Percentiles rank a stretch among this genome's conserved stretches.
Evolutionary conservation across 2,329 filamentous ascomycete genomes (phyloP).

Genomic region (Beauveria bassiana): DNA sequence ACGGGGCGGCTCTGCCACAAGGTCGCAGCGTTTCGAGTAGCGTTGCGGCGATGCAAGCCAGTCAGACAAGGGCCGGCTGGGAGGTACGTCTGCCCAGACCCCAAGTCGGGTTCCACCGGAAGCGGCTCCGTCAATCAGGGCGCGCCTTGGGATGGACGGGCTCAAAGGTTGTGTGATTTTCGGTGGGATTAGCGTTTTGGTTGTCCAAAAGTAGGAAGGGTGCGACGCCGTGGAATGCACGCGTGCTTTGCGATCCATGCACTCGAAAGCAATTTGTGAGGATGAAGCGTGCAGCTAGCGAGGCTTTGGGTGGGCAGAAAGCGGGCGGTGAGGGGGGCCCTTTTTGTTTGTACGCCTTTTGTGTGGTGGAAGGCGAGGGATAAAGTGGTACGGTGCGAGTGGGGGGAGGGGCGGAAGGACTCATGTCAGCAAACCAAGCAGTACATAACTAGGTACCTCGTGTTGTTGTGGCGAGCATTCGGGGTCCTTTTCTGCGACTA

Average conservation of each 20-base stretch:
- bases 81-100: conserved; percentile 9
- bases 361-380: background rate
- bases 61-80: background rate
- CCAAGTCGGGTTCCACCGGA: conserved; percentile 11
- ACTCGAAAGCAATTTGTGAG: background rate
- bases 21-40: conserved; percentile 4
- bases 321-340: conserved; percentile 7
- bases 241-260: conserved; percentile 1
- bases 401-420: background rate
- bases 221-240: background rate
- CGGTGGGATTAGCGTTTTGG: conserved; percentile 1
- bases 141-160: background rate
- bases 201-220: background rate
- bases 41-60: background rate
- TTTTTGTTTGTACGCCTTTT: background rate
- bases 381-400: background rate
- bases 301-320: background rate
- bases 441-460: background rate
- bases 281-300: background rate
- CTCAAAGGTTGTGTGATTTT: background rate
- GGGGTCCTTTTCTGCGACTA: background rate
- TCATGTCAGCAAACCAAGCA: background rate
- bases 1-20: conserved; percentile 8
- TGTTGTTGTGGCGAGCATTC: background rate
- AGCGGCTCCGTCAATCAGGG: conserved; percentile 10